Conservation (phyloP, 495 filamentous ascomycete species). For the Bryoglossum gracile region DNA sequence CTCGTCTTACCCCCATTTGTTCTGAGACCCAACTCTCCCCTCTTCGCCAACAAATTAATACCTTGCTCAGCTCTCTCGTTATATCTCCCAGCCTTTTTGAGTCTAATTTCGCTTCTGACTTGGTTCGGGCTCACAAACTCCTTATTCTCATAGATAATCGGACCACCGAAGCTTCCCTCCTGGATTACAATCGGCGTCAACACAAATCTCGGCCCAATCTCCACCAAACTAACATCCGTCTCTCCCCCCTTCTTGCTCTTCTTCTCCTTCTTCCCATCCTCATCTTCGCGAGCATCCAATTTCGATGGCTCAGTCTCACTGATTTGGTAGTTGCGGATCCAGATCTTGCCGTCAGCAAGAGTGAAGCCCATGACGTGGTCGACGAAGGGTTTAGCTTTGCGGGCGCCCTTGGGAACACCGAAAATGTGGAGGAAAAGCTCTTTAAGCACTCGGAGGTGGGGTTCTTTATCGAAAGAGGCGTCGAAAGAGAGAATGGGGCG, state of each 20-base stretch:
- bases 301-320: constrained; percentile 65
- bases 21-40: constrained; percentile 64
- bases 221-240: constrained; percentile 75
- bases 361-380: constrained; percentile 94
- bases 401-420: constrained; percentile 79
- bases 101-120: constrained; percentile 70
- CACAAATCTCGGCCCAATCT: constrained; percentile 93
- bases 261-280: constrained; percentile 27
- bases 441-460: constrained; percentile 65
- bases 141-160: constrained; percentile 98
- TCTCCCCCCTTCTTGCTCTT: constrained; percentile 37
- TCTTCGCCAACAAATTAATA: constrained; percentile 66
- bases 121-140: constrained; percentile 97
- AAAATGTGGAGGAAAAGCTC: constrained; percentile 91
- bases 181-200: constrained; percentile 93
- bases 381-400: constrained; percentile 90
- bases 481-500: constrained; percentile 95
- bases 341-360: constrained; percentile 89
- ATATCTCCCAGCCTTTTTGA: constrained; percentile 67
- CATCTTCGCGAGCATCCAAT: constrained; percentile 17
- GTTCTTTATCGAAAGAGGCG: constrained; percentile 66
- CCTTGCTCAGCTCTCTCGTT: constrained; percentile 63
- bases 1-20: constrained; percentile 49
- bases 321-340: constrained; percentile 93
- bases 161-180: constrained; percentile 91